Percentiles rank a stretch among this genome's conserved stretches.
phyloP scores from a whole-genome alignment of 257 asterid genomes.

The Ligustrum vulgare region DNA sequence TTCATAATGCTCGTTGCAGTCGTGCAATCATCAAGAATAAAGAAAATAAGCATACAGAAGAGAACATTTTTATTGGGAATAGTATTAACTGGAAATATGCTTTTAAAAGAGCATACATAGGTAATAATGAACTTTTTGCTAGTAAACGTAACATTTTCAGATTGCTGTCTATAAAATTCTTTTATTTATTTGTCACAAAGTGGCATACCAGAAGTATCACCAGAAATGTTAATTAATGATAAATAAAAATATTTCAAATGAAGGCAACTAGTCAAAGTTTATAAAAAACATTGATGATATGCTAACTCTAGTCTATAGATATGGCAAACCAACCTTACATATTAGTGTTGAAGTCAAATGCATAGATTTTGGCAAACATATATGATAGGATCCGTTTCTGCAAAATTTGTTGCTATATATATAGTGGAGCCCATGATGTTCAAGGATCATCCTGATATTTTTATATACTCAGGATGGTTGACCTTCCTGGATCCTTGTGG shows the following conservation, averaged over 20 bases:
- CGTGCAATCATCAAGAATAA: constrained; percentile 19
- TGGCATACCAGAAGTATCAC: not conserved
- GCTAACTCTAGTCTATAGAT: not conserved
- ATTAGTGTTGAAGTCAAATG: not conserved
- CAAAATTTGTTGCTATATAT: not conserved
- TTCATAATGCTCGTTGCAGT: constrained; percentile 12
- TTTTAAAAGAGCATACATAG: constrained; percentile 46
- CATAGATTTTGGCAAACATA: not conserved
- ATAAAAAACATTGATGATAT: not conserved
- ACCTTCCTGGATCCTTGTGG: not conserved
- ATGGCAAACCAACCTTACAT: not conserved
- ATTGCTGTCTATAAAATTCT: not conserved
- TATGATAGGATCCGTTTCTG: not conserved
- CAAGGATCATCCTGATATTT: not conserved
- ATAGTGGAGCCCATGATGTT: not conserved
- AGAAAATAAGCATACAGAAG: constrained; percentile 19
- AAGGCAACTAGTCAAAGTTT: not conserved
- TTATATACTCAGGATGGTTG: not conserved
- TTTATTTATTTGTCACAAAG: not conserved
- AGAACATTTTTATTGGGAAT: constrained; percentile 14
- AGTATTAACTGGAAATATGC: constrained; percentile 45
- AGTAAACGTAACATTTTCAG: not conserved
- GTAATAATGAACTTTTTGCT: constrained; percentile 30
- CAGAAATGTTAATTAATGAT: not conserved
- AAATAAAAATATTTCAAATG: not conserved